Conservation (phyloP, 768 basidiomycete species). For the Chalciporus chontae region DNA sequence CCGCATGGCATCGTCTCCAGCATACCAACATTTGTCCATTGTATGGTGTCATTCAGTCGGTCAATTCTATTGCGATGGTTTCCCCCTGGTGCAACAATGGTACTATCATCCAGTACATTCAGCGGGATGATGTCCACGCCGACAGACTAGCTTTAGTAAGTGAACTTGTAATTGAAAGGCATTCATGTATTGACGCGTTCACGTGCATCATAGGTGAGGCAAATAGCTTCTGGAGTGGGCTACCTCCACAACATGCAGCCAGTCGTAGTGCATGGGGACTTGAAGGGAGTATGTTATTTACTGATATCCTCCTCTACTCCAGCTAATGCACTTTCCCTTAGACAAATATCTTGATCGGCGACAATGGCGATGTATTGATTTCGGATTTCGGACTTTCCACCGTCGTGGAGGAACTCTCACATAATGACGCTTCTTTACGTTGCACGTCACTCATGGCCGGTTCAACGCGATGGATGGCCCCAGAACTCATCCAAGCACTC, state of each 20-base stretch:
- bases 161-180: not conserved
- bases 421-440: constrained; percentile 22
- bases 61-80: constrained; percentile 56
- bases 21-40: constrained; percentile 55
- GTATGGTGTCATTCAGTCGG: constrained; percentile 50
- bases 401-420: constrained; percentile 50
- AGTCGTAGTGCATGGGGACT: constrained; percentile 56
- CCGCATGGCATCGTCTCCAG: constrained; percentile 55
- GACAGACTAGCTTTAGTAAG: constrained; percentile 49
- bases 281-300: constrained; percentile 49
- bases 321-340: constrained; percentile 17
- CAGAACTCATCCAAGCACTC: constrained; percentile 50
- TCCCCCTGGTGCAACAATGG: constrained; percentile 65
- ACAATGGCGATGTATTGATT: constrained; percentile 49
- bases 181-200: not conserved
- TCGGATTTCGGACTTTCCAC: constrained; percentile 63
- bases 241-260: constrained; percentile 57
- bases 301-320: not conserved
- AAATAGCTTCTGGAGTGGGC: constrained; percentile 54
- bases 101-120: constrained; percentile 49
- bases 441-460: constrained; percentile 33
- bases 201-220: constrained; percentile 37
- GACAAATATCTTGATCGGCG: constrained; percentile 57
- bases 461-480: constrained; percentile 43
- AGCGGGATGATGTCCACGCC: constrained; percentile 34